These are phyloP conservation scores for Dentipellis sp. DNA, from an alignment of 768 basidiomycete species.

Conservation along the genomic window DNA sequence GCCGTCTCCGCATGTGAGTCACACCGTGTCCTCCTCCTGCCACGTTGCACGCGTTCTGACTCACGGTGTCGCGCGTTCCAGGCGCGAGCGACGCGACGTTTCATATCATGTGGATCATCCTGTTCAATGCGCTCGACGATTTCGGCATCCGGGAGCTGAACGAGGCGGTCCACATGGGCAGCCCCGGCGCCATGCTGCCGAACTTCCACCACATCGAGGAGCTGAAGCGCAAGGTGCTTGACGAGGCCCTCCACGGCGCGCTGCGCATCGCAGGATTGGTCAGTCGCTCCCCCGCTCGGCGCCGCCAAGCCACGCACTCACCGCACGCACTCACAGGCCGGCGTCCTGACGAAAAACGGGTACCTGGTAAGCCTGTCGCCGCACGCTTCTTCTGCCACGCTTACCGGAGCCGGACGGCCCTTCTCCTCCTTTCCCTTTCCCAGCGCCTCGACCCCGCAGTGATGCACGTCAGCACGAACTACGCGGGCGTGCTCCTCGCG, in stretches of 20 bases:
- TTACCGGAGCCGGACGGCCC: neutral
- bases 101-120: conserved; percentile 85
- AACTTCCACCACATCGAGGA: conserved; percentile 47
- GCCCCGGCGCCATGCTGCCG: conserved; percentile 25
- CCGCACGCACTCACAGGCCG: conserved; percentile 36
- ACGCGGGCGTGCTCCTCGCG: conserved; percentile 76
- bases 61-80: conserved; percentile 15
- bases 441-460: conserved; percentile 81
- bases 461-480: conserved; percentile 80
- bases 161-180: conserved; percentile 30
- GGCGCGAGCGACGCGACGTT: conserved; percentile 85
- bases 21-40: too few relatives aligned
- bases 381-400: neutral
- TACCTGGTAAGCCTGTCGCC: conserved; percentile 53
- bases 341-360: conserved; percentile 78
- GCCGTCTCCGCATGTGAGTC: conserved; percentile 55
- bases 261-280: conserved; percentile 85
- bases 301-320: neutral
- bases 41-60: too few relatives aligned
- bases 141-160: conserved; percentile 75
- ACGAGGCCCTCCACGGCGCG: conserved; percentile 80
- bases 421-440: neutral
- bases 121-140: conserved; percentile 78
- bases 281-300: conserved; percentile 19
- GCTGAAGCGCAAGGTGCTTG: conserved; percentile 58